Evolutionary conservation across 805 yeast genomes (phyloP), one percentile per base, ranked within the genome.

Genomic region (Cyberlindnera nakhonratchasimensis): DNA sequence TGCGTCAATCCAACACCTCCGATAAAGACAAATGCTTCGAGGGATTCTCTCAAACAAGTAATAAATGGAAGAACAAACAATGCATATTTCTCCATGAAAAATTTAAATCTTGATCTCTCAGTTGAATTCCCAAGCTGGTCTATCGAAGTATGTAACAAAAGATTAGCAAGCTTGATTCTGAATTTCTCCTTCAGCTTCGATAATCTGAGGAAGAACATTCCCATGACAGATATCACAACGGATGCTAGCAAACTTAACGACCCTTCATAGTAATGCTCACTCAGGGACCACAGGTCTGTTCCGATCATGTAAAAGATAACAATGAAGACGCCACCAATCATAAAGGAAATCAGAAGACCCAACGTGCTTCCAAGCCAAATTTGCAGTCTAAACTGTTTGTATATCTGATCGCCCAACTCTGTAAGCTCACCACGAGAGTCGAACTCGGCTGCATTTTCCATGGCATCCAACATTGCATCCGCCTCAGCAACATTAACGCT

Each of bases 261-360:
- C 7, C 96, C 96, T 59, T 89, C 97, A 86, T 96, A 89, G 40
- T 86, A 71, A 54, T 93, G 79, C 60, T 89, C 97, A 30, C 96
- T 83, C 46, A 79, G 67, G 8, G 90, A 77, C 96, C 96, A 89
- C 40, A 86, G 66, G 64, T 89, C 95, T 20, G 81, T 78, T 13
- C 96, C 96, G 23, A 90, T 65, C 34, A 80, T 58, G 55, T 88
- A 87, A 62, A 89, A 89, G 5, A 80, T 69, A 10, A 72, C 64
- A 24, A 89, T 78, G 58, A 89, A 84, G 0, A 77, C 61, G 4
- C 81, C 77, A 4, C 97, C 97, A 25, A 89, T 74, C 5, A 83
- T 43, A 43, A 85, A 58, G 56, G 96, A 88, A 1, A 86, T 63
- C 0, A 74, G 51, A 16, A 89, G 65, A 0, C 97, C 97, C 4